Evolutionary conservation across 2,329 filamentous ascomycete species (phyloP).

Genomic region (Coniella lustricola): DNA sequence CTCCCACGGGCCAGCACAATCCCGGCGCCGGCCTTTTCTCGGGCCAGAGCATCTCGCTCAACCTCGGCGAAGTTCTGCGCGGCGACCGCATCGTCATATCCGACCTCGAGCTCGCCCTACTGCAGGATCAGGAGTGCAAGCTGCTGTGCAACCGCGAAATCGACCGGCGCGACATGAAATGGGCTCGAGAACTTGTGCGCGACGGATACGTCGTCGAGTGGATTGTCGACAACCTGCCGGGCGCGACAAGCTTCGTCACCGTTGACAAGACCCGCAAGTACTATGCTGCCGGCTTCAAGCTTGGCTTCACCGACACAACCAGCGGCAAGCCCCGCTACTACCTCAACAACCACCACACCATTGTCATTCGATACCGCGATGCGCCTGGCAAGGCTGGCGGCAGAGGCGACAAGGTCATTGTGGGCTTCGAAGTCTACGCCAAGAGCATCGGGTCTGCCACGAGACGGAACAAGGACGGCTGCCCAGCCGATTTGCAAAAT

Average conservation of each 20-base stretch:
- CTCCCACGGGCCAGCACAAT: constrained; percentile 61
- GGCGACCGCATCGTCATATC: constrained; percentile 81
- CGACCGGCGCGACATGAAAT: constrained; percentile 55
- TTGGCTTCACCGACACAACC: constrained; percentile 67
- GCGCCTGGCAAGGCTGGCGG: constrained; percentile 63
- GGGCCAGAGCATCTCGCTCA: constrained; percentile 71
- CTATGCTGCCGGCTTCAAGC: constrained; percentile 84
- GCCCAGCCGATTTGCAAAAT: constrained; percentile 59
- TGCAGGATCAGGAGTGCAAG: constrained; percentile 64
- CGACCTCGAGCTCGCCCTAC: constrained; percentile 75
- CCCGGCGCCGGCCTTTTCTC: constrained; percentile 63
- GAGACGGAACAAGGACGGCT: constrained; percentile 56
- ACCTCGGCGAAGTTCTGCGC: constrained; percentile 79
- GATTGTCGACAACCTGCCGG: constrained; percentile 88
- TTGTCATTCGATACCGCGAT: constrained; percentile 71
- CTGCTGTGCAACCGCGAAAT: constrained; percentile 66
- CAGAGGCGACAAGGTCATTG: constrained; percentile 69
- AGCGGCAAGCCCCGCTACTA: constrained; percentile 58
- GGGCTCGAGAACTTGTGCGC: constrained; percentile 64
- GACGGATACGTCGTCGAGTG: constrained; percentile 84
- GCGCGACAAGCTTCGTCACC: constrained; percentile 81
- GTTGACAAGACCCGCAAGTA: constrained; percentile 80
- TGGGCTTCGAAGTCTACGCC: constrained; percentile 84
- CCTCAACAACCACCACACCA: constrained; percentile 82
- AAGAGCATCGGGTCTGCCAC: constrained; percentile 65